Percentiles rank a stretch among this genome's conserved stretches.
These are phyloP conservation scores for Zymoseptoria ardabiliae DNA, from an alignment of 2,329 filamentous ascomycete genomes.

Conservation along the genomic window DNA sequence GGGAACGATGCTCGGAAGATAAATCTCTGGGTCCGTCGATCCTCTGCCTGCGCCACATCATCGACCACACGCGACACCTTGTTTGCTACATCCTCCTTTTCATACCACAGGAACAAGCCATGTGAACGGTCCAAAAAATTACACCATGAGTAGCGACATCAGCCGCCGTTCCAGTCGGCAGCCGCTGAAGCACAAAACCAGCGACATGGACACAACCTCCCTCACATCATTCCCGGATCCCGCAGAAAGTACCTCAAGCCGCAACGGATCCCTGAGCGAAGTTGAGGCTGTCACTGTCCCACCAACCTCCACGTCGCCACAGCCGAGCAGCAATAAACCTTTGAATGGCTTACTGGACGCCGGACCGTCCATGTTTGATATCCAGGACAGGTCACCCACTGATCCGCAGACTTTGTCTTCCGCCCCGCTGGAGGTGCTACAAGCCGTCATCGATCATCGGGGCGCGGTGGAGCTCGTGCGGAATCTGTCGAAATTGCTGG, in stretches of 20 bases:
- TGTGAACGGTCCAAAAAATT: neutral
- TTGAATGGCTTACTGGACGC: conserved; percentile 25
- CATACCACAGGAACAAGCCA: neutral
- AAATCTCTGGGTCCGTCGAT: neutral
- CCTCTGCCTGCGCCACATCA: neutral
- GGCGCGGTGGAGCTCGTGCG: conserved; percentile 26
- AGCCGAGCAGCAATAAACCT: conserved; percentile 6
- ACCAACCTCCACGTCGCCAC: neutral
- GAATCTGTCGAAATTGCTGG: conserved; percentile 23
- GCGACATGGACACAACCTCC: conserved; percentile 21
- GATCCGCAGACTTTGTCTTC: conserved; percentile 24
- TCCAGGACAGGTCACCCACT: conserved; percentile 11
- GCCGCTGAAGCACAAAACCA: conserved; percentile 7
- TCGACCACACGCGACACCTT: neutral
- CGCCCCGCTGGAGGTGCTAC: conserved; percentile 18
- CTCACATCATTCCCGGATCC: conserved; percentile 29
- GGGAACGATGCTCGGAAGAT: too few species aligned
- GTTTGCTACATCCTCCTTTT: neutral
- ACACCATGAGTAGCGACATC: conserved; percentile 10
- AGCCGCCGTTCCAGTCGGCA: conserved; percentile 15
- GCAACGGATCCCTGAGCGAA: neutral
- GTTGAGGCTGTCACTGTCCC: neutral
- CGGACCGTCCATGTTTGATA: conserved; percentile 29
- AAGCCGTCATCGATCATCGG: conserved; percentile 24
- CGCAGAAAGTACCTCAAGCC: conserved; percentile 9